Percentiles rank a stretch among this genome's conserved stretches.
These are phyloP conservation scores for Saccharomyces hybrid DNA, from an alignment of 1,139 yeast species.

Conservation along the genomic window DNA sequence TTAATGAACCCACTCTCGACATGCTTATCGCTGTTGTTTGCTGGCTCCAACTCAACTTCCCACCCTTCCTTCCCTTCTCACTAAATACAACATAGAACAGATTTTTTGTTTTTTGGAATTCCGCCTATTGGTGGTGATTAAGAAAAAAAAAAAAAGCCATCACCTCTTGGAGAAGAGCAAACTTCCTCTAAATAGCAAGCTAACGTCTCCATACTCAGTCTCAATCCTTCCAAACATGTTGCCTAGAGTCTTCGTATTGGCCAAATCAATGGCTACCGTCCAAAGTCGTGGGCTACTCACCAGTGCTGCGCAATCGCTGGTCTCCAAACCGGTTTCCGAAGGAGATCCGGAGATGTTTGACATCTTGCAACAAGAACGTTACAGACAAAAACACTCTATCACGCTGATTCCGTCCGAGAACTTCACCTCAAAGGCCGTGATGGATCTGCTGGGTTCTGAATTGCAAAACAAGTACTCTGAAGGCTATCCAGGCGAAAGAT, in stretches of 20 bases:
- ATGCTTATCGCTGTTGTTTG: not conserved
- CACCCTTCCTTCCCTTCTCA: not conserved
- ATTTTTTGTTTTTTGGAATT: not conserved
- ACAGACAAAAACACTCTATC: constrained; percentile 82
- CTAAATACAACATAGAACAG: not conserved
- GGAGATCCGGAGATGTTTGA: constrained; percentile 83
- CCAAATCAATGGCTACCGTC: not conserved
- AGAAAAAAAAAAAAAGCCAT: not conserved
- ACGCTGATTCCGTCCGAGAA: constrained; percentile 93
- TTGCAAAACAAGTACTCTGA: constrained; percentile 99
- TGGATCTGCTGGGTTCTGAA: constrained; percentile 90
- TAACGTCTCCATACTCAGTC: not conserved
- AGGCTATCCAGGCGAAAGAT: constrained; percentile 96
- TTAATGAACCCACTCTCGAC: not conserved
- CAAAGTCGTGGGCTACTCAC: not conserved
- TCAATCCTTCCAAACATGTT: not conserved
- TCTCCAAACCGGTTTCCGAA: constrained; percentile 57
- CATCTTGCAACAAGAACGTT: constrained; percentile 64
- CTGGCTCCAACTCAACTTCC: not conserved
- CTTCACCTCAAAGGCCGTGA: constrained; percentile 89
- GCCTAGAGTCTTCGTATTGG: not conserved
- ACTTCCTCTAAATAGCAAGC: not conserved
- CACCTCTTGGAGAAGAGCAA: not conserved
- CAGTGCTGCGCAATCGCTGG: constrained; percentile 31
- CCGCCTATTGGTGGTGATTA: not conserved